These are phyloP conservation scores for Scopulariopsis brevicaulis DNA, from an alignment of 2,329 filamentous ascomycete genomes.

Conservation along the genomic window DNA sequence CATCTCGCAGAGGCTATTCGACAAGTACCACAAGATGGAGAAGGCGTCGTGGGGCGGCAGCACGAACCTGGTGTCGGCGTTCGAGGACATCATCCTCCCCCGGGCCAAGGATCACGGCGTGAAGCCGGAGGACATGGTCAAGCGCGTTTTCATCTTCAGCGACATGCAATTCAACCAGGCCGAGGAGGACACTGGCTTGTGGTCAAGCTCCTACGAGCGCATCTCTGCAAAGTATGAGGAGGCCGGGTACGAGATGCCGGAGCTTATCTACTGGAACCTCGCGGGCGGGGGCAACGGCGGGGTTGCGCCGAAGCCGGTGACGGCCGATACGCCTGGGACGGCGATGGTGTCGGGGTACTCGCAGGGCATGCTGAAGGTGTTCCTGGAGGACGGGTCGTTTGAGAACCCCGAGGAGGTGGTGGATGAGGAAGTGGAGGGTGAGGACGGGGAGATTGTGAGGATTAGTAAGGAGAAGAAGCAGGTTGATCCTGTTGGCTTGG, in stretches of 20 bases:
- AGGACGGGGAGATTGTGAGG: slow-evolving; percentile 8
- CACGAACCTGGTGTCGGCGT: slow-evolving; percentile 43
- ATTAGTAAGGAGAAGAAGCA: slow-evolving; percentile 16
- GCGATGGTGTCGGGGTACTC: slow-evolving; percentile 43
- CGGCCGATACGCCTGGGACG: slow-evolving; percentile 28
- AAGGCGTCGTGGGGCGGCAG: slow-evolving; percentile 23
- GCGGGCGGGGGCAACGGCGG: slow-evolving; percentile 22
- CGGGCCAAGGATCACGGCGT: slow-evolving; percentile 38
- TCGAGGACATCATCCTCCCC: slow-evolving; percentile 39
- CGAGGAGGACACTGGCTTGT: slow-evolving; percentile 10
- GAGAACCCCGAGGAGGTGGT: slow-evolving; percentile 15
- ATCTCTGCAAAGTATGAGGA: slow-evolving; percentile 31
- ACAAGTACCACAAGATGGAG: slow-evolving; percentile 25
- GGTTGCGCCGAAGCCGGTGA: slow-evolving; percentile 32
- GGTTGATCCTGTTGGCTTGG: slow-evolving; percentile 28
- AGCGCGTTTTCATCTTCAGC: slow-evolving; percentile 47
- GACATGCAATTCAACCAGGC: slow-evolving; percentile 48
- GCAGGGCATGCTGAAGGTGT: slow-evolving; percentile 45
- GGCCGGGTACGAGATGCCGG: slow-evolving; percentile 44
- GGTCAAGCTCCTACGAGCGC: slow-evolving; percentile 35
- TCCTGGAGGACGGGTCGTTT: slow-evolving; percentile 37
- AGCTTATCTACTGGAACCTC: slow-evolving; percentile 51
- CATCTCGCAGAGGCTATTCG: slow-evolving; percentile 20
- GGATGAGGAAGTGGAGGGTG: slow-evolving; percentile 19
- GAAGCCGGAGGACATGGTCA: slow-evolving; percentile 45